phyloP scores from a whole-genome alignment of 176 grass and related monocot species.

The Triticum timopheevii region DNA sequence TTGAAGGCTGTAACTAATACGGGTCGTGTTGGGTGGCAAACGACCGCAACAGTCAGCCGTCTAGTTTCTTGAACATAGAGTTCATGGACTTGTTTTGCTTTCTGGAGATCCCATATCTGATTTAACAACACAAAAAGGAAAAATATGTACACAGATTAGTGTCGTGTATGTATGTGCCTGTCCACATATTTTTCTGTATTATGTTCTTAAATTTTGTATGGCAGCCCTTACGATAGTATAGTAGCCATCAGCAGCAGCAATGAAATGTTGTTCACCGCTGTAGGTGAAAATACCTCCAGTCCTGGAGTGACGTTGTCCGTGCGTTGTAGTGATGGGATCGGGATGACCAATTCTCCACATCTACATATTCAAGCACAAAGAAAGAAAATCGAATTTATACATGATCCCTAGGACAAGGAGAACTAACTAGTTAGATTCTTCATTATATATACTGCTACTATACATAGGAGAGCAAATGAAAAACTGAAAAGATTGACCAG shows the following conservation, averaged over 20 bases:
- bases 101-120: not conserved
- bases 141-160: too few species aligned
- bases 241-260: not conserved
- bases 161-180: too few species aligned
- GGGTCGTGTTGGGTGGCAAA: not conserved
- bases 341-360: not conserved
- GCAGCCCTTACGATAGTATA: too few species aligned
- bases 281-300: not conserved
- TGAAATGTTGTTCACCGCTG: not conserved
- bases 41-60: too few species aligned
- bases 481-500: not conserved
- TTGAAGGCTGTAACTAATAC: not conserved
- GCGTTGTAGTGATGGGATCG: not conserved
- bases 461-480: not conserved
- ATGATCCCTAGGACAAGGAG: too few species aligned
- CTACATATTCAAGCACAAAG: not conserved
- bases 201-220: too few species aligned
- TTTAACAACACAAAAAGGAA: too few species aligned
- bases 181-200: too few species aligned
- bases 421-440: not conserved
- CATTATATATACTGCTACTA: not conserved
- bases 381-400: not conserved
- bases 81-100: not conserved
- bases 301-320: too few species aligned
- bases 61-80: not conserved